These are phyloP conservation scores for Xanthoconium separans DNA, from an alignment of 1,284 basidiomycete genomes.

Conservation along the genomic window DNA sequence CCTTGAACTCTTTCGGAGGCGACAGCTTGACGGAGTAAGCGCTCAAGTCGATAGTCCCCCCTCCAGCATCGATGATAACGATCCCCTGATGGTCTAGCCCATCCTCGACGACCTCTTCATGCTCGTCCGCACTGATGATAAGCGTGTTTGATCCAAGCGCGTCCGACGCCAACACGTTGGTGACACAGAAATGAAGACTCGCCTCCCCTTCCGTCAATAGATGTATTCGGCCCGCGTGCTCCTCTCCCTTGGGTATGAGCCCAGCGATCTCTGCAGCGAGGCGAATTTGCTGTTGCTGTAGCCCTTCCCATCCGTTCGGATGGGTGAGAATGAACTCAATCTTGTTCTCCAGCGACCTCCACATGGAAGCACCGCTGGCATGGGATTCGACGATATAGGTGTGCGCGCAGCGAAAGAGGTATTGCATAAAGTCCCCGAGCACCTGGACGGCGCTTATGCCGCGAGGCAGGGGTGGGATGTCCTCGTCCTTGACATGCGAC, in stretches of 20 bases:
- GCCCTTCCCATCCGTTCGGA: constrained; percentile 47
- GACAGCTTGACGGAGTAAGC: constrained; percentile 40
- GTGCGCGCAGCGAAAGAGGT: constrained; percentile 45
- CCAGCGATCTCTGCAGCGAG: constrained; percentile 33
- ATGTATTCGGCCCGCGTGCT: constrained; percentile 33
- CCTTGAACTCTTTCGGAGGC: constrained; percentile 33
- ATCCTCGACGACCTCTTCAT: constrained; percentile 14
- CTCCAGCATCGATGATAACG: constrained; percentile 51
- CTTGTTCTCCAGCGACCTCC: constrained; percentile 33
- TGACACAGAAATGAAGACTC: constrained; percentile 45
- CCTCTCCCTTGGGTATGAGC: constrained; percentile 24
- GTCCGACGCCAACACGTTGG: constrained; percentile 33
- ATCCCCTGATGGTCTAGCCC: constrained; percentile 37
- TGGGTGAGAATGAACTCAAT: constrained; percentile 41
- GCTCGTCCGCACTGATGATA: constrained; percentile 9
- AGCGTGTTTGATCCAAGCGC: constrained; percentile 13
- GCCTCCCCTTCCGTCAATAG: constrained; percentile 54
- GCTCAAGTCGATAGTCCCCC: constrained; percentile 57
- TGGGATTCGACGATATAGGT: constrained; percentile 49
- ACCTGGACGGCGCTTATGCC: constrained; percentile 45
- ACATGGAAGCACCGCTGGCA: constrained; percentile 38
- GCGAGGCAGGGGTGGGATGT: constrained; percentile 44
- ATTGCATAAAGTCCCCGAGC: constrained; percentile 50
- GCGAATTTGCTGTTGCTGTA: constrained; percentile 39
- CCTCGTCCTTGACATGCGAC: constrained; percentile 20